Base-by-base conservation (phyloP, 2,329 filamentous ascomycete species). In the Ustulina deusta region DNA sequence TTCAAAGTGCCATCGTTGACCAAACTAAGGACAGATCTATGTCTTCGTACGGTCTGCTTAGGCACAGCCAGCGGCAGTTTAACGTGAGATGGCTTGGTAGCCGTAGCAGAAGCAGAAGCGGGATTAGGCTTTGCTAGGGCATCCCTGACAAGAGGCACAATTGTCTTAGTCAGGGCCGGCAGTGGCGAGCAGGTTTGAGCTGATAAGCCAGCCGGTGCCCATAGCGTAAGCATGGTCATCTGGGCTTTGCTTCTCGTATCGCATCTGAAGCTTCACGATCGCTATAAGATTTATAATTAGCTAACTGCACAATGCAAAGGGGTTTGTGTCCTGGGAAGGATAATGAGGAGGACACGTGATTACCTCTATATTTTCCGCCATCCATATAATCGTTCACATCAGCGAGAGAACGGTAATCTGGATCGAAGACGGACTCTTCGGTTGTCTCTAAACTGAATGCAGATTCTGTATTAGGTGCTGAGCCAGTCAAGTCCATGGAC, bases 221-320 rank as follows among this genome's bases (percentile, higher is more conserved):
- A 61, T 61, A 9, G 59, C 59, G n/a, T 32, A 61, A 1, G 36
- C 27, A 22, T 49, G 36, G 22, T 61, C 38, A 34, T 52, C 27
- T 22, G 36, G 9, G n/a, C 46, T 32, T 17, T 54, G 59, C n/a
- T 61, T 54, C 49, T 61, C 59, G 11, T 61, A 61, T 46, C 49
- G 59, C 59, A 61, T 61, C 49, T 61, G 59, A 54, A 61, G 59
- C 27, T 61, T 61, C 6, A 61, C 59, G 3, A 61, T 61, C 13
- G 59, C 59, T 61, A 6, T 13, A 10, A 46, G 1, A 36, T 44
- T 15, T 2, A 5, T 15, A 11, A 27, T 46, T 13, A 54, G 48
- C n/a, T 36, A n/a, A 40, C 36, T 61, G 44, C 11, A 36, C 20
- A 15, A 36, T 54, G 7, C n/a, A 34, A 54, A 44, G 38, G 49